A percentile compares a stretch with the other conserved stretches of the same genome.
Conservation (phyloP, 1,139 yeast species). For the Yamadazyma pseudoaaseri region DNA sequence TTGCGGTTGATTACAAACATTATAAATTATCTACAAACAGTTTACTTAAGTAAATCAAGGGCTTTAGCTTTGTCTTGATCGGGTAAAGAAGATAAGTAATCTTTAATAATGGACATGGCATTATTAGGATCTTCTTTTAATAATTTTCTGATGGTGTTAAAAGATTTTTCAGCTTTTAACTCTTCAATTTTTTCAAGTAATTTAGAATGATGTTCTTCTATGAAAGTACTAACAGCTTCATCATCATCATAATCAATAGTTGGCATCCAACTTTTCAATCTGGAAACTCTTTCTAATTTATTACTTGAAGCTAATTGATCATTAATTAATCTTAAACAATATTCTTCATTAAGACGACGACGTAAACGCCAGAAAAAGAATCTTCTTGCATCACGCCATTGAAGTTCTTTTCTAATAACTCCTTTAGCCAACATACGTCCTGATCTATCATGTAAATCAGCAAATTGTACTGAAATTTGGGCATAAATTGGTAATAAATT, state of each 20-base stretch:
- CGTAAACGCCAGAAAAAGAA: slow-evolving; percentile 99
- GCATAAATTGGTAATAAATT: slow-evolving; percentile 81
- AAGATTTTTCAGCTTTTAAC: slow-evolving; percentile 63
- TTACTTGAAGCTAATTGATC: slow-evolving; percentile 60
- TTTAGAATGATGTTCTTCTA: slow-evolving; percentile 71
- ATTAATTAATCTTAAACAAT: slow-evolving; percentile 72
- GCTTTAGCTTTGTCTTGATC: slow-evolving; percentile 54
- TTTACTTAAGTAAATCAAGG: slow-evolving; percentile 31
- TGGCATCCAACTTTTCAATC: slow-evolving; percentile 87
- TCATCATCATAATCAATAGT: slow-evolving; percentile 73
- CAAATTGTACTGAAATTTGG: slow-evolving; percentile 93
- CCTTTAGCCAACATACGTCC: slow-evolving; percentile 98
- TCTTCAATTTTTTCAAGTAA: slow-evolving; percentile 62
- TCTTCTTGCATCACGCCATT: slow-evolving; percentile 88
- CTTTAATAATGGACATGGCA: slow-evolving; percentile 59
- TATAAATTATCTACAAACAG: not conserved
- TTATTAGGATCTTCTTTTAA: slow-evolving; percentile 56
- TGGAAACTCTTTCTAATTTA: slow-evolving; percentile 79
- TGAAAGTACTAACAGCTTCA: slow-evolving; percentile 78
- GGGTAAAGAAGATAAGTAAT: slow-evolving; percentile 57
- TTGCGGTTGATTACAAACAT: not conserved
- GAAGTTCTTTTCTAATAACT: slow-evolving; percentile 77
- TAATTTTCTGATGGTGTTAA: slow-evolving; percentile 58
- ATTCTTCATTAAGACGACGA: slow-evolving; percentile 93
- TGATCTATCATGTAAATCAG: slow-evolving; percentile 95